Conservation (phyloP, 768 basidiomycete genomes). For the Pleurotus eryngii region DNA sequence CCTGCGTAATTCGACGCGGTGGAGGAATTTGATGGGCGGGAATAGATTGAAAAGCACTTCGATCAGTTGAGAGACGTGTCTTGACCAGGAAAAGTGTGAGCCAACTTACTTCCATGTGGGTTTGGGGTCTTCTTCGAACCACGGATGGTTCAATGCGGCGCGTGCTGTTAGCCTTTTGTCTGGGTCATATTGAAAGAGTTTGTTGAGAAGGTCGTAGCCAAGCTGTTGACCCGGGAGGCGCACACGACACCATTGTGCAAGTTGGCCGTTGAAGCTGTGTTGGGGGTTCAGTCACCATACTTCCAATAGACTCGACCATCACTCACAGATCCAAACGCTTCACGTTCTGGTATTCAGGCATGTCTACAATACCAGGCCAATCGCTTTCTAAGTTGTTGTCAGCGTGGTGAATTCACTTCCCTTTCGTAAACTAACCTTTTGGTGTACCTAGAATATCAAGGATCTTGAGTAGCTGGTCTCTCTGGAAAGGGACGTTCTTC, state of each 20-base stretch:
- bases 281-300: neutral
- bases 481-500: conserved; percentile 96
- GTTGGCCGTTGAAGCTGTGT: conserved; percentile 48
- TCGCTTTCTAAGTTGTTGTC: conserved; percentile 55
- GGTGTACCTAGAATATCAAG: conserved; percentile 92
- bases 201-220: conserved; percentile 81
- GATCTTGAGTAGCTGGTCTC: conserved; percentile 94
- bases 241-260: conserved; percentile 77
- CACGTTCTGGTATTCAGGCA: conserved; percentile 88
- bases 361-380: conserved; percentile 82
- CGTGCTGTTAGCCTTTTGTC: conserved; percentile 79
- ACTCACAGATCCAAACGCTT: conserved; percentile 70
- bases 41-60: conserved; percentile 72
- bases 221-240: conserved; percentile 35
- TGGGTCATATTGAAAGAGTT: conserved; percentile 89
- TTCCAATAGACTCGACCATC: too few species aligned
- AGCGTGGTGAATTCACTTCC: neutral
- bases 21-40: conserved; percentile 73
- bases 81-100: neutral
- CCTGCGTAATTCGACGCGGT: conserved; percentile 84
- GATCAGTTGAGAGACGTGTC: neutral
- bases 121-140: conserved; percentile 90
- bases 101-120: conserved; percentile 78
- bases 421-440: conserved; percentile 49
- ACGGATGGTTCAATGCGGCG: conserved; percentile 79